These are phyloP conservation scores for Artemisia tridentata DNA, from an alignment of 129 eudicot species.

Conservation along the genomic window DNA sequence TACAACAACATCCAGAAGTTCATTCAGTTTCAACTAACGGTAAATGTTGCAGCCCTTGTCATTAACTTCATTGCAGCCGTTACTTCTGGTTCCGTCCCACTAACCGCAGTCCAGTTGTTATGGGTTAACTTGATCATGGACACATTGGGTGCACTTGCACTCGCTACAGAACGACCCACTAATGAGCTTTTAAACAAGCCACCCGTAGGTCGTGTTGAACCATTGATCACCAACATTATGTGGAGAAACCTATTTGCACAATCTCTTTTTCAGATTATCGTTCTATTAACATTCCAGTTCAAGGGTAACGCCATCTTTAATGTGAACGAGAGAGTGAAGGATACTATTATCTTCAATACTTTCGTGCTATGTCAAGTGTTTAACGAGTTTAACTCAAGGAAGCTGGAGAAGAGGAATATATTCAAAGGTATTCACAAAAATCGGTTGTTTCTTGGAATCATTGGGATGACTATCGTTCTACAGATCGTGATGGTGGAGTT, in stretches of 20 bases:
- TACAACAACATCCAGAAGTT: slow-evolving; percentile 85
- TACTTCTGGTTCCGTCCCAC: slow-evolving; percentile 70
- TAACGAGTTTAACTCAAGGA: slow-evolving; percentile 77
- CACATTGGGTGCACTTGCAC: slow-evolving; percentile 80
- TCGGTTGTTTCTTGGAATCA: slow-evolving; percentile 68
- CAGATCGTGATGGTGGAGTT: slow-evolving; percentile 90
- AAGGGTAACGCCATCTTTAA: slow-evolving; percentile 51
- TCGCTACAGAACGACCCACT: slow-evolving; percentile 80
- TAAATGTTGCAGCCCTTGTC: slow-evolving; percentile 78
- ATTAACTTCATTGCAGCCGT: slow-evolving; percentile 82
- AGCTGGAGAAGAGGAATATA: slow-evolving; percentile 70
- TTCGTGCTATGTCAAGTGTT: slow-evolving; percentile 89
- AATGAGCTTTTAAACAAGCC: slow-evolving; percentile 67
- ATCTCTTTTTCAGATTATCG: slow-evolving; percentile 57
- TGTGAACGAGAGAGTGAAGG: slow-evolving; percentile 49
- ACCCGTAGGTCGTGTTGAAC: slow-evolving; percentile 75
- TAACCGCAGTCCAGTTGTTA: slow-evolving; percentile 75
- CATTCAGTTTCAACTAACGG: slow-evolving; percentile 83
- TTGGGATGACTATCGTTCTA: slow-evolving; percentile 62
- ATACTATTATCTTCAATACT: slow-evolving; percentile 72
- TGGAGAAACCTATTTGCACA: slow-evolving; percentile 86
- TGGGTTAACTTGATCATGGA: slow-evolving; percentile 95
- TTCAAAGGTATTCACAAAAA: slow-evolving; percentile 60
- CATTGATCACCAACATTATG: slow-evolving; percentile 82
- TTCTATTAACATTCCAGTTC: slow-evolving; percentile 66